phyloP scores from a whole-genome alignment of 129 eudicot genomes.

The Lonicera japonica region DNA sequence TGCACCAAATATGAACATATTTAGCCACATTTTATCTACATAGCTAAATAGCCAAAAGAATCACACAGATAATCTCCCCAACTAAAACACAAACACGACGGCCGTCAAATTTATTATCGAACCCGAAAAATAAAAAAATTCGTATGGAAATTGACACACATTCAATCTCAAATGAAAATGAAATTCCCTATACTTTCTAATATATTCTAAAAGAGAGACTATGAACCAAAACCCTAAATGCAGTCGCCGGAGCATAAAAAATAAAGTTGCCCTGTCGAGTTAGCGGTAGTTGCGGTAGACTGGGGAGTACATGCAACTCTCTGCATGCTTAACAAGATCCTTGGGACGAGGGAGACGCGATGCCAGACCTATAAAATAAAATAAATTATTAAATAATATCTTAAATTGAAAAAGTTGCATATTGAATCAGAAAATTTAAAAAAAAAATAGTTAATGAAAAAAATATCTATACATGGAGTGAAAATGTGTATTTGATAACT shows the following conservation, averaged over 20 bases:
- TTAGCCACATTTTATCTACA: too few relatives aligned
- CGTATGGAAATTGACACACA: background rate
- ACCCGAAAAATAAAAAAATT: too few relatives aligned
- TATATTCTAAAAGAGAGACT: background rate
- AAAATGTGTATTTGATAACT: constrained; percentile 10
- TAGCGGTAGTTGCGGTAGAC: constrained; percentile 57
- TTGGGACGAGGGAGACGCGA: constrained; percentile 65
- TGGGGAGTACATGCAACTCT: constrained; percentile 94
- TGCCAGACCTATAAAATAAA: constrained; percentile 52
- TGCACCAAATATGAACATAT: too few relatives aligned
- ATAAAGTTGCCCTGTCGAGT: background rate
- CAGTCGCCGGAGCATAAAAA: too few relatives aligned
- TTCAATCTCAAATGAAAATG: background rate
- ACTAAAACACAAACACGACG: too few relatives aligned
- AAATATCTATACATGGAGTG: too few relatives aligned
- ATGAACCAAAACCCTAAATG: background rate
- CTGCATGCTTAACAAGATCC: constrained; percentile 63
- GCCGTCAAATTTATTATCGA: too few relatives aligned
- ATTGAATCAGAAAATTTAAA: too few relatives aligned
- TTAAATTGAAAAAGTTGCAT: background rate
- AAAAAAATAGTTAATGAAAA: too few relatives aligned
- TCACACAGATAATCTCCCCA: too few relatives aligned
- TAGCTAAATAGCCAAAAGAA: too few relatives aligned
- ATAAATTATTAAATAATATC: too few relatives aligned
- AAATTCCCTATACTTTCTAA: background rate